Base-by-base conservation (phyloP, 371 early-diverging fungal genomes). In the Saksenaea vasiformis region DNA sequence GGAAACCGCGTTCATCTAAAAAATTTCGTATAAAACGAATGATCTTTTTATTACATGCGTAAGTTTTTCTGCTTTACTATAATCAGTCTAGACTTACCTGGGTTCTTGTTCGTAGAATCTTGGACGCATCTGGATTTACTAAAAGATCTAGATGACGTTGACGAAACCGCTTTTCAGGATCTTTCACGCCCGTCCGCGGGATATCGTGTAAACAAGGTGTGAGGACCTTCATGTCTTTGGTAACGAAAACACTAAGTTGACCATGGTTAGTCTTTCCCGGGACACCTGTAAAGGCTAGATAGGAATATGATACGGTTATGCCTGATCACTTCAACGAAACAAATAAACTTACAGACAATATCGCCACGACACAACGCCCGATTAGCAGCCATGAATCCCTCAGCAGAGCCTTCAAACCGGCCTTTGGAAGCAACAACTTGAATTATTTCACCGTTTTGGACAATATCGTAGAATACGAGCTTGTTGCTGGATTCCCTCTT, bases 121-220 rank as follows among this genome's bases (percentile, higher is more conserved):
- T 60, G 10, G 78, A 69, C 2, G 87, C 82, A 15, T 88, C 85
- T 15, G 83, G 78, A 73, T 98, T 96, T 31, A 95, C 90, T 14
- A 98, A 68, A 60, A 98, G 82, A 83, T 98, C 98, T 39, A 98
- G 67, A 70, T 96, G 88, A 61, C 98, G 82, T 64, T 89, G 87
- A 55, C 98, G 85, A 66, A 93, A 94, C 38, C 95, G 85, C 58
- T 88, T 85, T 56, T 97, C 95, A 17, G 91, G 86, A 66, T 93
- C 90, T 36, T 73, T 82, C 9, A 92, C 64, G 1, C 89, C 90
- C 39, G 79, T 71, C 11, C 82, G 85, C 19, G 99, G 99, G 27
- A 98, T 85, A 7, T 86, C 78, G 62, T 90, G 91, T 17, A 96
- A 67, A 64, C 99, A 98, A 11, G 99, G 98, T 2, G 97, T 69